Base-by-base conservation (phyloP, 2,329 filamentous ascomycete genomes). In the Fusarium papillatum region DNA sequence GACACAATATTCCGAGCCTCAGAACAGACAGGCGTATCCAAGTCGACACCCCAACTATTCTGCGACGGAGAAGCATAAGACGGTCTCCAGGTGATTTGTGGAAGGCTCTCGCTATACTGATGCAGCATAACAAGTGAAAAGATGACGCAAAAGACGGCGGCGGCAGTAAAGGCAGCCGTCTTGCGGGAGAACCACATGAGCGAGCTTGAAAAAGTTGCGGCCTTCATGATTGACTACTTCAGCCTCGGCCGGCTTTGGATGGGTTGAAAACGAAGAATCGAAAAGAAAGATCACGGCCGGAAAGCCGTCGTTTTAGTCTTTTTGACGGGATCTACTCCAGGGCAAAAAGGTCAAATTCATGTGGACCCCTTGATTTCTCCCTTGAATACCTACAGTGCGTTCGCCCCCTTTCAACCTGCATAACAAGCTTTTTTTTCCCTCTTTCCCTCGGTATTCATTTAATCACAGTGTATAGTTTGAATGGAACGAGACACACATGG, bases 161-260 rank as follows among this genome's bases (percentile, higher is more conserved):
- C 50, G 19, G 29, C 50, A 13, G 19, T 34, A 22, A 57, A 57
- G 4, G 50, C 50, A 6, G 50, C n/a, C 19, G 50, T 57, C 29
- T 57, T 57, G 29, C 50, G 50, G 14, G 50, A 57, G 50, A 57
- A 57, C 50, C 50, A 57, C 50, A 57, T 57, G 19, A 57, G 50
- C 19, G 50, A 57, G 29, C 50, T 57, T 19, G 26, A 22, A 57
- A 57, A 36, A 3, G 50, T 34, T 57, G 50, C 50, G 19, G 29
- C 50, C 50, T 57, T 57, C 50, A 57, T 57, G 2, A 9, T 34
- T 48, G 19, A 22, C 29, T 31, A 26, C 5, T 53, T 29, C 50
- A 57, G 29, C 50, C 50, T 34, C 29, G 13, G 50, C 29, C 19
- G 50, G n/a, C 50, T 57, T 57, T 57, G 50, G 29, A 29, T 31